Conservation (phyloP, 2,329 filamentous ascomycete species). For the Alternaria alternata region DNA sequence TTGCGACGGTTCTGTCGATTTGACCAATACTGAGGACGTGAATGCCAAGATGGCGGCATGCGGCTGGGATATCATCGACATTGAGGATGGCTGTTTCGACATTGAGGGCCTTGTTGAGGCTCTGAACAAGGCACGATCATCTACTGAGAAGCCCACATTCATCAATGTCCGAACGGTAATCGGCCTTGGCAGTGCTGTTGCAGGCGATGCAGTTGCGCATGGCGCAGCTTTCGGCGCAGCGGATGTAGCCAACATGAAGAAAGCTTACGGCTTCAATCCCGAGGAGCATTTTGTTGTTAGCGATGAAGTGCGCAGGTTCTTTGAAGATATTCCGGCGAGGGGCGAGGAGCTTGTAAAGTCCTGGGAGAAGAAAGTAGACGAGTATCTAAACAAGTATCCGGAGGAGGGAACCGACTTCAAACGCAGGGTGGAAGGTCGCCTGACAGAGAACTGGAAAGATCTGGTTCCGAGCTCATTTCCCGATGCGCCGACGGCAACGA, state of each 20-base stretch:
- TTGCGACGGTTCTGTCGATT: conserved; percentile 65
- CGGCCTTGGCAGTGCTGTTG: conserved; percentile 62
- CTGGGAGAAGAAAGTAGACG: conserved; percentile 58
- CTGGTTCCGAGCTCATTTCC: conserved; percentile 61
- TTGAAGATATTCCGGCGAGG: conserved; percentile 41
- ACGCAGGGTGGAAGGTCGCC: conserved; percentile 58
- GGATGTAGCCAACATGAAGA: conserved; percentile 65
- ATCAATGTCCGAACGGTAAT: conserved; percentile 68
- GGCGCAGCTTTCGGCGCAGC: conserved; percentile 65
- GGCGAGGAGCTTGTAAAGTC: conserved; percentile 58
- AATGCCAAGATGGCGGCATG: conserved; percentile 66
- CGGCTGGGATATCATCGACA: conserved; percentile 65
- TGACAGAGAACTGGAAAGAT: conserved; percentile 58
- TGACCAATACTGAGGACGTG: conserved; percentile 63
- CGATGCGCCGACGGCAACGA: conserved; percentile 57
- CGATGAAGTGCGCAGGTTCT: conserved; percentile 60
- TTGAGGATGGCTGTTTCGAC: conserved; percentile 63
- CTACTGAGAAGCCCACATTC: conserved; percentile 62
- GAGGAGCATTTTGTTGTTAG: conserved; percentile 58
- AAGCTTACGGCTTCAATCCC: conserved; percentile 58
- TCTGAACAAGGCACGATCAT: conserved; percentile 55
- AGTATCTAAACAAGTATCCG: conserved; percentile 57
- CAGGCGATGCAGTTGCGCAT: conserved; percentile 62
- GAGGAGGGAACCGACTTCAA: conserved; percentile 60
- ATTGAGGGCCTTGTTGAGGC: conserved; percentile 59